Percentiles rank a stretch among this genome's conserved stretches.
These are phyloP conservation scores for Aethionema arabicum DNA, from an alignment of 345 rosid genomes.

Conservation along the genomic window DNA sequence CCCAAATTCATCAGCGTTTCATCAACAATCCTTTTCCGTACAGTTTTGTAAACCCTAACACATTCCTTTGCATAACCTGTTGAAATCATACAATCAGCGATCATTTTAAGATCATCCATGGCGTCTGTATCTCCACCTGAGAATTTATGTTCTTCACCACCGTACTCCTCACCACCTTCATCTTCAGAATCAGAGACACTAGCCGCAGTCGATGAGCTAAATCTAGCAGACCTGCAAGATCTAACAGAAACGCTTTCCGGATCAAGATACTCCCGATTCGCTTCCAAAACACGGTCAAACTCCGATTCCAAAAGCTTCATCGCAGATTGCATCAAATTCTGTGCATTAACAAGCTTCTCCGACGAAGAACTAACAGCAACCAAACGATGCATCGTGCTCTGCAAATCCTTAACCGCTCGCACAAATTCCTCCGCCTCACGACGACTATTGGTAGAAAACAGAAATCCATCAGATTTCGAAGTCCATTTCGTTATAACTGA, in stretches of 20 bases:
- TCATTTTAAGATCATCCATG: slow-evolving; percentile 67
- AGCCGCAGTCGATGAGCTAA: slow-evolving; percentile 34
- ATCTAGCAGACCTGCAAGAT: slow-evolving; percentile 49
- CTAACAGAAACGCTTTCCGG: slow-evolving; percentile 64
- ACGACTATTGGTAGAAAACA: slow-evolving; percentile 50
- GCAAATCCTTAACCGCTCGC: slow-evolving; percentile 48
- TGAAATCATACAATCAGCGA: slow-evolving; percentile 87
- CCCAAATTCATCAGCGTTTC: slow-evolving; percentile 63
- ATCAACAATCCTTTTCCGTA: slow-evolving; percentile 68
- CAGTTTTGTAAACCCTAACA: slow-evolving; percentile 47
- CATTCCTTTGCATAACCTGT: slow-evolving; percentile 83
- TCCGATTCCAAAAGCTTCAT: slow-evolving; percentile 74
- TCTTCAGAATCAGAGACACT: slow-evolving; percentile 43
- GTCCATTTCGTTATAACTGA: slow-evolving; percentile 51
- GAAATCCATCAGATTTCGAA: slow-evolving; percentile 16
- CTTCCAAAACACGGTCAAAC: slow-evolving; percentile 56
- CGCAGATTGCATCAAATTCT: slow-evolving; percentile 59
- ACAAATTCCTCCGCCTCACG: slow-evolving; percentile 58
- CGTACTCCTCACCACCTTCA: slow-evolving; percentile 38
- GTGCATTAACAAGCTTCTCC: slow-evolving; percentile 47
- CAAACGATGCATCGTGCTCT: slow-evolving; percentile 55
- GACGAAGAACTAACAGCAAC: slow-evolving; percentile 40
- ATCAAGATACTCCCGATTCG: slow-evolving; percentile 57
- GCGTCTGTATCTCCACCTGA: slow-evolving; percentile 38
- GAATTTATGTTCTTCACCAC: slow-evolving; percentile 41